phyloP scores from a whole-genome alignment of 1,139 yeast species.

The Pichiaceae sp. region DNA sequence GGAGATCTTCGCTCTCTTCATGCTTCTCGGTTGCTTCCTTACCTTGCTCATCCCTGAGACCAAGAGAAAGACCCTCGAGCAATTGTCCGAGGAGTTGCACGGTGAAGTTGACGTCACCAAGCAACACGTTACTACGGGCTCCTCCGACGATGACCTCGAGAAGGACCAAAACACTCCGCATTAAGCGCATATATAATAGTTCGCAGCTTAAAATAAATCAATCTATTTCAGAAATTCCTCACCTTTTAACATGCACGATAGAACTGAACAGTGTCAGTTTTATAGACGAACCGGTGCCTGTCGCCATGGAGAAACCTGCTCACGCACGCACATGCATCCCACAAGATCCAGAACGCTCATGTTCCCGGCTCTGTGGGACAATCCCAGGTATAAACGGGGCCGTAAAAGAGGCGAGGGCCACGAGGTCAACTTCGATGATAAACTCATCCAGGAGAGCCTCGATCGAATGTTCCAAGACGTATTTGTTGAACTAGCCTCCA shows the following conservation, averaged over 20 bases:
- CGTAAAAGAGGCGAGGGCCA: slow-evolving; percentile 5
- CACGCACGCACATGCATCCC: slow-evolving; percentile 69
- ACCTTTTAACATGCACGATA: neutral
- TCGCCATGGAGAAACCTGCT: slow-evolving; percentile 86
- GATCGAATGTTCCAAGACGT: slow-evolving; percentile 69
- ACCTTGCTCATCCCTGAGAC: slow-evolving; percentile 79
- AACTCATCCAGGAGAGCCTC: slow-evolving; percentile 40
- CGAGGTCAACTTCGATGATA: slow-evolving; percentile 19
- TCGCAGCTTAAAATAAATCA: neutral
- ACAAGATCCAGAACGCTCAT: slow-evolving; percentile 58
- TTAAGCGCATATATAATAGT: neutral
- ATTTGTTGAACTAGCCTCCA: slow-evolving; percentile 53
- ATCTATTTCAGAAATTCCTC: neutral
- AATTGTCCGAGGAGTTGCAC: slow-evolving; percentile 67
- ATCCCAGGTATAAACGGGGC: slow-evolving; percentile 33
- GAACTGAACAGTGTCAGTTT: slow-evolving; percentile 34
- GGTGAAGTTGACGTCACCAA: slow-evolving; percentile 52
- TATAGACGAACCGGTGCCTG: slow-evolving; percentile 87
- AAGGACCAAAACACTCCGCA: slow-evolving; percentile 16
- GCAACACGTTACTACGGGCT: slow-evolving; percentile 12
- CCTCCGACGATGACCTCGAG: slow-evolving; percentile 20
- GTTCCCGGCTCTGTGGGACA: slow-evolving; percentile 61
- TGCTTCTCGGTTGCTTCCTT: slow-evolving; percentile 65
- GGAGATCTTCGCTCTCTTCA: slow-evolving; percentile 87
- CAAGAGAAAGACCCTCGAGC: slow-evolving; percentile 80